Conservation (phyloP, 2,329 filamentous ascomycete genomes). For the Camillea tinctor region DNA sequence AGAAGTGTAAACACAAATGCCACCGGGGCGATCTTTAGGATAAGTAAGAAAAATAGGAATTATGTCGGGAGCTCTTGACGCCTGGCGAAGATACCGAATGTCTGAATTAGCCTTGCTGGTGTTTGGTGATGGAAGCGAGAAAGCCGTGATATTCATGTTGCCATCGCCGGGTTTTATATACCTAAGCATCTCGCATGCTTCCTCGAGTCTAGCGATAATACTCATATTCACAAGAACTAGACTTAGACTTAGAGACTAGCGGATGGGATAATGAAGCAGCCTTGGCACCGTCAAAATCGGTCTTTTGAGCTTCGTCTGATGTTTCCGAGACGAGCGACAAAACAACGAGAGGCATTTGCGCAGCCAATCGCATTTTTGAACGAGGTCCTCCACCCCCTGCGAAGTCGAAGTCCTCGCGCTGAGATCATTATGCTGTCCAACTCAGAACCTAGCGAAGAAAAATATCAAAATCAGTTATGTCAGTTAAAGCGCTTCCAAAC, state of each 20-base stretch:
- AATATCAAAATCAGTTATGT: background rate
- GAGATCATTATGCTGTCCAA: background rate
- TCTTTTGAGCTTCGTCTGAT: slow-evolving; percentile 10
- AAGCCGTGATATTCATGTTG: slow-evolving; percentile 2
- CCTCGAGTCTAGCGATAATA: background rate
- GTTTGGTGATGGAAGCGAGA: slow-evolving; percentile 12
- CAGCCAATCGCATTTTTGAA: slow-evolving; percentile 20
- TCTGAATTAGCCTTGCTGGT: slow-evolving; percentile 6
- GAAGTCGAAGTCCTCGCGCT: background rate
- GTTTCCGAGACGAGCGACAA: slow-evolving; percentile 21
- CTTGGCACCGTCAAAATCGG: background rate
- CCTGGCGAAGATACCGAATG: slow-evolving; percentile 12
- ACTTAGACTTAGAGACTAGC: background rate
- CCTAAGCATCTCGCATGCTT: slow-evolving; percentile 1
- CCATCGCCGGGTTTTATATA: slow-evolving; percentile 17
- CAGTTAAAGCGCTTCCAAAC: background rate
- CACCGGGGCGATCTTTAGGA: slow-evolving; percentile 28
- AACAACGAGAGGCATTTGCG: slow-evolving; percentile 9
- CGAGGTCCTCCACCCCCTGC: background rate
- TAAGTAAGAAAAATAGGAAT: slow-evolving; percentile 12
- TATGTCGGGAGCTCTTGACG: slow-evolving; percentile 10
- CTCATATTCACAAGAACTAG: background rate
- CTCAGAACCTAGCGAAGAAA: too few species aligned
- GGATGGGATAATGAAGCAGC: background rate
- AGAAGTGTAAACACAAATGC: slow-evolving; percentile 15